These are phyloP conservation scores for Candida dendrica DNA, from an alignment of 805 yeast genomes.

Conservation along the genomic window DNA sequence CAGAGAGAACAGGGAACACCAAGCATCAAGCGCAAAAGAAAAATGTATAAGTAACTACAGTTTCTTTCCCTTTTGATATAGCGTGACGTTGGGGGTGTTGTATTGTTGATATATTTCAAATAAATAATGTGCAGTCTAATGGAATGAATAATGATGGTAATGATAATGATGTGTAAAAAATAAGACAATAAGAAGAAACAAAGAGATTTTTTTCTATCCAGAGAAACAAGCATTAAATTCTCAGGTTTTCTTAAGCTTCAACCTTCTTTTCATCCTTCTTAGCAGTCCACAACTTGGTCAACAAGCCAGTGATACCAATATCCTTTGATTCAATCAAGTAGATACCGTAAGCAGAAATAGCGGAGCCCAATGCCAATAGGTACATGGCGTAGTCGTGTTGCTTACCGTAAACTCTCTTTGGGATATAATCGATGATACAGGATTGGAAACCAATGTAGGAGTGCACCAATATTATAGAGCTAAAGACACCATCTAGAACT, in stretches of 20 bases:
- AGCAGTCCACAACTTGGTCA: slow-evolving; percentile 54
- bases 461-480: slow-evolving; percentile 65
- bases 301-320: slow-evolving; percentile 67
- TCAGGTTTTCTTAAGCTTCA: background rate
- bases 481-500: slow-evolving; percentile 63
- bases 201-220: too few species aligned
- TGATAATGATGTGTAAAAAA: too few species aligned
- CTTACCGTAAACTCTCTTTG: slow-evolving; percentile 74
- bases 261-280: background rate
- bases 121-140: background rate
- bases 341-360: slow-evolving; percentile 67
- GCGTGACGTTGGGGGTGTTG: background rate
- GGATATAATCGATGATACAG: slow-evolving; percentile 91
- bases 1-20: background rate
- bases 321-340: slow-evolving; percentile 67
- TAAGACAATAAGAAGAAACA: too few species aligned
- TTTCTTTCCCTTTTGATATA: too few species aligned
- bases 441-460: slow-evolving; percentile 81
- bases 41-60: background rate
- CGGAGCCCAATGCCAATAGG: slow-evolving; percentile 66
- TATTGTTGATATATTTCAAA: too few species aligned
- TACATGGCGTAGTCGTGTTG: slow-evolving; percentile 65
- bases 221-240: too few species aligned
- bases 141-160: background rate
- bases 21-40: background rate